Evolutionary conservation across 2,329 filamentous ascomycete genomes (phyloP).

Genomic region (Chrysoporthe cubensis): DNA sequence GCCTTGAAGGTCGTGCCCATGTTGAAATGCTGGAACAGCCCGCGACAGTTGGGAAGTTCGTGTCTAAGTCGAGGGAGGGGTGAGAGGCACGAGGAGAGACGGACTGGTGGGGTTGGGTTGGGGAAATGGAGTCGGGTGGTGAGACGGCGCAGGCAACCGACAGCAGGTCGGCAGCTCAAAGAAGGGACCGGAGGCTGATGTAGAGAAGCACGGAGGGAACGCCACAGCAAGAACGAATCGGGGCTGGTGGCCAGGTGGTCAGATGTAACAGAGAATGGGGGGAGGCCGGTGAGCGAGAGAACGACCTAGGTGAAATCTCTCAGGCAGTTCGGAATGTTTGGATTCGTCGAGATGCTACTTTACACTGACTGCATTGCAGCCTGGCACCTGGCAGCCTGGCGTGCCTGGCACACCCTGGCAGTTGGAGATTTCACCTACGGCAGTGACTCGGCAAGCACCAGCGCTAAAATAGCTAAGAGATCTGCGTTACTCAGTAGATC

Average conservation of each 20-base stretch:
- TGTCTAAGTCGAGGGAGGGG: background rate
- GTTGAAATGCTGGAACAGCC: constrained; percentile 10
- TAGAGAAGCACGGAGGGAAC: background rate
- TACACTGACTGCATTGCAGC: background rate
- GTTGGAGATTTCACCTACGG: constrained; percentile 2
- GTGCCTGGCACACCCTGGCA: background rate
- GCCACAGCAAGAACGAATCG: background rate
- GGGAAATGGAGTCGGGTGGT: background rate
- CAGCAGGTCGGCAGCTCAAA: background rate
- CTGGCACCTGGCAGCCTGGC: background rate
- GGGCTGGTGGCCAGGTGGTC: background rate
- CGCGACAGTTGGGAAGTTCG: background rate
- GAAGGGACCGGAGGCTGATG: background rate
- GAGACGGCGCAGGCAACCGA: background rate
- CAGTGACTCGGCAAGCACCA: background rate
- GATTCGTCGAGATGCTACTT: background rate
- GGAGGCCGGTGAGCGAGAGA: background rate
- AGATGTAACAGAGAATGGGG: background rate
- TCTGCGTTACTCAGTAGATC: background rate
- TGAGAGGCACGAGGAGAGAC: background rate
- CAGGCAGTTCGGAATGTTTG: background rate
- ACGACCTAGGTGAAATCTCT: background rate
- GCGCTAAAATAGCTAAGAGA: constrained; percentile 2
- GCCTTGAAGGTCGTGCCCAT: constrained; percentile 54
- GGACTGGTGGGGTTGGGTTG: constrained; percentile 3